Percentiles rank a stretch among this genome's conserved stretches.
Conservation (phyloP, 768 basidiomycete genomes). For the Lyophyllum decastes region DNA sequence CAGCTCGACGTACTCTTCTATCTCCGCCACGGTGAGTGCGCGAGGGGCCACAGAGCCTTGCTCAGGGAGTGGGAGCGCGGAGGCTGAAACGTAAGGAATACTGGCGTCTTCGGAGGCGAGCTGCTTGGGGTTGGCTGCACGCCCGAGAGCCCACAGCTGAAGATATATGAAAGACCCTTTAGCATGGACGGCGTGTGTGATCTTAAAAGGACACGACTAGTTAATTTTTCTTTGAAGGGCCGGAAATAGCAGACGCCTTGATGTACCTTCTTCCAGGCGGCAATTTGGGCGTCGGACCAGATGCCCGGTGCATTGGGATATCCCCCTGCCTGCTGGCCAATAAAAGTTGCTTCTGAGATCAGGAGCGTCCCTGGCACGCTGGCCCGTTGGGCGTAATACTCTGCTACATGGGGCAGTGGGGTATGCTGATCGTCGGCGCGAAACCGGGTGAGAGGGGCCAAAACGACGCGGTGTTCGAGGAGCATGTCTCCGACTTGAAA, state of each 20-base stretch:
- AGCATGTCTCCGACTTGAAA: conserved; percentile 33
- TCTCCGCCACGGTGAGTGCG: conserved; percentile 46
- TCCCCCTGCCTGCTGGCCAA: conserved; percentile 52
- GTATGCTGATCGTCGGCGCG: conserved; percentile 20
- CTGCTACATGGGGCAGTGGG: conserved; percentile 29
- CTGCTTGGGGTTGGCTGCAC: conserved; percentile 32
- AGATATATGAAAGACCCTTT: conserved; percentile 47
- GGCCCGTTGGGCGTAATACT: conserved; percentile 39
- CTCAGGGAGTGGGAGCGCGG: conserved; percentile 22
- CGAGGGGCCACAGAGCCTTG: conserved; percentile 31
- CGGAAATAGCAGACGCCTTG: neutral
- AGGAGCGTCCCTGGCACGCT: conserved; percentile 40
- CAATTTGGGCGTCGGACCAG: conserved; percentile 59
- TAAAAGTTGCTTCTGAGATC: conserved; percentile 47
- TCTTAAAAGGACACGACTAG: neutral
- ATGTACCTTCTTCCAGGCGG: conserved; percentile 54
- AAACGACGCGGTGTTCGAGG: conserved; percentile 46
- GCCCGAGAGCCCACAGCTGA: conserved; percentile 62
- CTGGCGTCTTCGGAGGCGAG: conserved; percentile 37
- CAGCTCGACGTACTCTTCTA: conserved; percentile 47
- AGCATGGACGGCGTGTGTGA: conserved; percentile 48
- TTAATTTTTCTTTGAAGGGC: neutral
- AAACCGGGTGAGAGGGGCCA: conserved; percentile 32
- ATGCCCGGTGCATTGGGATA: conserved; percentile 59
- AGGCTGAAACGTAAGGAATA: conserved; percentile 34